Evolutionary conservation across 1,284 basidiomycete genomes (phyloP), one percentile per base, ranked within the genome.

Genomic region (Violaceomyces palustris): DNA sequence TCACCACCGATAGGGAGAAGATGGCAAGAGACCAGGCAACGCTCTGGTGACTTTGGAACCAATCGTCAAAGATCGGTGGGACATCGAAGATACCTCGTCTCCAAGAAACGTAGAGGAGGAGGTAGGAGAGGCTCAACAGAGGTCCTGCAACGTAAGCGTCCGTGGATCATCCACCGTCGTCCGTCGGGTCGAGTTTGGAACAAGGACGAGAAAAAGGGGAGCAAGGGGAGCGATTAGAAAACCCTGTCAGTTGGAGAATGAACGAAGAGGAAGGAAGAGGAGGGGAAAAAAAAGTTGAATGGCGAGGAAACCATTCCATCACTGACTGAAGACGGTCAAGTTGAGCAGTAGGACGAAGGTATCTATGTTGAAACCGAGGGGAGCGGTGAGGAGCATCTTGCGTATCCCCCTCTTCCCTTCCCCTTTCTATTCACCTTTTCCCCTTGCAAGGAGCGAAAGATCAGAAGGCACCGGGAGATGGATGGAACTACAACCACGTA

Each of bases 281-380:
- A 14, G 26, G 26, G 8, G 26, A 14, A 27, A 8, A 27, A 14
- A 27, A 8, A 27, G 26, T 9, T 14, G 26, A 27, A 14, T 14
- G 26, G 14, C 26, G 26, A 27, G 26, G 26, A 8, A 14, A 27
- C 9, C 9, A 9, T 27, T 8, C 26, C 18, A n/a, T 1, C 14
- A 42, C 49, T 25, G 26, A 51, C 49, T 50, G 37, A 55, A 34
- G 26, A 50, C 21, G 18, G 41, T 41, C 37, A 37, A 55, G 17
- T 50, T 50, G 23, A 19, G 34, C 17, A 50, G 10, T 1, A 21
- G 30, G 15, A 55, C 52, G 12, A 50, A 22, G 8, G 44, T 41
- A 23, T 55, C 52, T 23, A 55, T 39, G 44, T 35, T 46, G 21
- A 40, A 14, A n/a, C n/a, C n/a, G n/a, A n/a, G n/a, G n/a, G n/a